These are phyloP conservation scores for Musa balbisiana DNA, from an alignment of 202 grass and related monocot species.

Conservation along the genomic window DNA sequence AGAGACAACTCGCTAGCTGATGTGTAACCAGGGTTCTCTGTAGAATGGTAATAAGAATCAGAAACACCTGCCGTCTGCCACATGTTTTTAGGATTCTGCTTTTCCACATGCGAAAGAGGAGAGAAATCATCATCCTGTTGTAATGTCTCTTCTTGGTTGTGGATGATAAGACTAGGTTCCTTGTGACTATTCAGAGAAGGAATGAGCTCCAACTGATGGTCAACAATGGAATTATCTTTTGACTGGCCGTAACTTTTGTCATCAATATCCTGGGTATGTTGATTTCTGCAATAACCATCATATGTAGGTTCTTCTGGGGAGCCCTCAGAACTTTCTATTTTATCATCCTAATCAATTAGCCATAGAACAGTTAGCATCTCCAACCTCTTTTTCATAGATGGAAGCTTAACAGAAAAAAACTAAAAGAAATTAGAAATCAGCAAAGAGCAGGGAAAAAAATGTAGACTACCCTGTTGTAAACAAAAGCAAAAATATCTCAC, in stretches of 20 bases:
- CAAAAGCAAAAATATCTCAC: too few relatives aligned
- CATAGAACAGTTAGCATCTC: constrained; percentile 4
- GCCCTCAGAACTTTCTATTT: constrained; percentile 24
- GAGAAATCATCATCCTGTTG: constrained; percentile 16
- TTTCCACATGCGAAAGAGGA: constrained; percentile 15
- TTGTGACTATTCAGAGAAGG: constrained; percentile 21
- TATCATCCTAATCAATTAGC: constrained; percentile 40
- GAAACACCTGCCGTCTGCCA: constrained; percentile 25
- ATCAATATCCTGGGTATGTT: constrained; percentile 15
- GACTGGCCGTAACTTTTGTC: constrained; percentile 13
- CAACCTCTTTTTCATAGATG: not conserved
- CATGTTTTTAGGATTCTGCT: constrained; percentile 22
- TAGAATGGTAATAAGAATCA: constrained; percentile 28
- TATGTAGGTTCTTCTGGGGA: constrained; percentile 21
- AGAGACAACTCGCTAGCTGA: constrained; percentile 24
- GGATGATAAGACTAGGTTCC: constrained; percentile 17
- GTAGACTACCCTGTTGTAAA: not conserved
- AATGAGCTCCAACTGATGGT: constrained; percentile 3
- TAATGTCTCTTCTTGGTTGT: constrained; percentile 7
- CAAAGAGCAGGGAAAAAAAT: not conserved
- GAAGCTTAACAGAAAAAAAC: not conserved
- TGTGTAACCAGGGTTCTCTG: constrained; percentile 22
- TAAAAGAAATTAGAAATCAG: not conserved
- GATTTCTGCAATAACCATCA: constrained; percentile 23
- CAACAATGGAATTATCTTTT: constrained; percentile 2